Evolutionary conservation across 176 grass and related monocot genomes (phyloP).

Genomic region (Juncus inflexus): DNA sequence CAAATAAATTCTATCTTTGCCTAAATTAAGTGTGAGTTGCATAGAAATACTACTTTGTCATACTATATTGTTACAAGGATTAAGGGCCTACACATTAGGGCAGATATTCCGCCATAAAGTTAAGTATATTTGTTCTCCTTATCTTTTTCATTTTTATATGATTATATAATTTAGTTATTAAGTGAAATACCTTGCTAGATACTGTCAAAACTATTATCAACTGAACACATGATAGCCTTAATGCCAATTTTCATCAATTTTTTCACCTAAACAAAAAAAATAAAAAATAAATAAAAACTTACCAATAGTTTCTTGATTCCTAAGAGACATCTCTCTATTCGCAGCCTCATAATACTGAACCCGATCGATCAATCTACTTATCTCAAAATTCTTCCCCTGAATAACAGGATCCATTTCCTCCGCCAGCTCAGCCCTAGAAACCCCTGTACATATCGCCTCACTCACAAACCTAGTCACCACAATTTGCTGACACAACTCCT

Average conservation of each 20-base stretch:
- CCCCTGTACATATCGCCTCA: slow-evolving; percentile 45
- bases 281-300: slow-evolving; percentile 6
- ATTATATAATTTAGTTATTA: no score
- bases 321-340: slow-evolving; percentile 95
- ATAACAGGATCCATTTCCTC: slow-evolving; percentile 67
- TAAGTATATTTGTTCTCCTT: no score
- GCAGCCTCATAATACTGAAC: slow-evolving; percentile 94
- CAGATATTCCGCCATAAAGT: no score
- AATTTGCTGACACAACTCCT: slow-evolving; percentile 82
- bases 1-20: no score
- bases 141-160: no score
- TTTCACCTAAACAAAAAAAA: not conserved
- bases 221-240: no score
- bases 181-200: no score
- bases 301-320: slow-evolving; percentile 98
- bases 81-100: no score
- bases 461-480: slow-evolving; percentile 66
- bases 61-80: no score
- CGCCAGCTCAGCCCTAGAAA: slow-evolving; percentile 60
- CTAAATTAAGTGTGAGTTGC: no score
- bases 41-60: no score
- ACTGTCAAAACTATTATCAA: not conserved
- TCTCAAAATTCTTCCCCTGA: slow-evolving; percentile 83
- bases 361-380: slow-evolving; percentile 81
- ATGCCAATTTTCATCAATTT: no score